Evolutionary conservation across 2,329 filamentous ascomycete genomes (phyloP).

Genomic region (Penicillium sp.): DNA sequence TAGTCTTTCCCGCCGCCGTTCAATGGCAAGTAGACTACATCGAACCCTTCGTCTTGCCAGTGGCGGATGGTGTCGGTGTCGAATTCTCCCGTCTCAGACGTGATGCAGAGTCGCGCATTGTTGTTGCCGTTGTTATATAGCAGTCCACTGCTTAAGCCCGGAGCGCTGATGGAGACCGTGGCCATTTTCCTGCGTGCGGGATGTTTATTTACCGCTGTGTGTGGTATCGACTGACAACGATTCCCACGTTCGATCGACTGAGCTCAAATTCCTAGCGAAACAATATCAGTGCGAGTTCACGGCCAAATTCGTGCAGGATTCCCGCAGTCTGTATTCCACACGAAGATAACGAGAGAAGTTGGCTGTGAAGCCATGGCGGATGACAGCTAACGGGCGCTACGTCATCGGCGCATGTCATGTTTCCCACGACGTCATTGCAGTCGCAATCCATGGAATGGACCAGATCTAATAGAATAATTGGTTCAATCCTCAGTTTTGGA

Average conservation of each 20-base stretch:
- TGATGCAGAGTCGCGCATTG: constrained; percentile 35
- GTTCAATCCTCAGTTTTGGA: constrained; percentile 6
- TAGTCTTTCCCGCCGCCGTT: constrained; percentile 52
- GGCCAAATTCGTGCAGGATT: not conserved
- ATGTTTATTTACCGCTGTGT: no score
- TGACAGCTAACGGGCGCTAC: constrained; percentile 14
- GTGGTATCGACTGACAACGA: no score
- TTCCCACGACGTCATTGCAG: constrained; percentile 18
- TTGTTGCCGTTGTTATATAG: constrained; percentile 35
- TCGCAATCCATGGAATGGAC: constrained; percentile 10
- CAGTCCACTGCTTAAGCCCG: constrained; percentile 31
- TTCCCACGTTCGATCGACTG: no score
- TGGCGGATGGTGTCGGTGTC: constrained; percentile 53
- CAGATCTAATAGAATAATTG: constrained; percentile 8
- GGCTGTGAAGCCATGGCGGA: not conserved
- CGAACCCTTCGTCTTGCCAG: constrained; percentile 61
- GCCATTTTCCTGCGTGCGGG: constrained; percentile 25
- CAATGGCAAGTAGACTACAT: constrained; percentile 56
- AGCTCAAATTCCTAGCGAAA: no score
- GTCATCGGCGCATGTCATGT: constrained; percentile 14
- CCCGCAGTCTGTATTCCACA: not conserved
- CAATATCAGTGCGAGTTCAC: not conserved
- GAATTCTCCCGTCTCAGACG: constrained; percentile 45
- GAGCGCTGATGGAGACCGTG: constrained; percentile 33
- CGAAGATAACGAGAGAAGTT: not conserved